These are phyloP conservation scores for Tylopilus plumbeoviolaceoides DNA, from an alignment of 768 basidiomycete species.

Conservation along the genomic window DNA sequence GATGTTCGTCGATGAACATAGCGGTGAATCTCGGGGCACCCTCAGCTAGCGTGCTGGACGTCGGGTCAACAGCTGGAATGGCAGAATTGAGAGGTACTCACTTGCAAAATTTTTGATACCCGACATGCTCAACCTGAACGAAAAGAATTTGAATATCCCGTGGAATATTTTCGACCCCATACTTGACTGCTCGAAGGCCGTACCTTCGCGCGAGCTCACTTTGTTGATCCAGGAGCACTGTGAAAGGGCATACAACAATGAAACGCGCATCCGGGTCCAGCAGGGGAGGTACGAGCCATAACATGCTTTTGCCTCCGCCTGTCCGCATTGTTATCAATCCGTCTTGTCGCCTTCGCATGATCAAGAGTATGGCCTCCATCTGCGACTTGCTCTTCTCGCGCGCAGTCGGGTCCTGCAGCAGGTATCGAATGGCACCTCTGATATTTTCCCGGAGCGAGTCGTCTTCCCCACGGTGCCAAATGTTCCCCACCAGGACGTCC, in stretches of 20 bases:
- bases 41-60: background rate
- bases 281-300: background rate
- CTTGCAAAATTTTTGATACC: background rate
- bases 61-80: background rate
- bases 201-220: background rate
- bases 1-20: background rate
- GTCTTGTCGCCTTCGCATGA: background rate
- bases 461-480: background rate
- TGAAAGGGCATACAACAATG: slow-evolving; percentile 4
- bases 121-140: background rate
- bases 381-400: background rate
- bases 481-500: background rate
- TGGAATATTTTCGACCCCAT: background rate
- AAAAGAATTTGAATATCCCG: background rate
- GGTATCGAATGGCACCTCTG: background rate
- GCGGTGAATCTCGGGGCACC: background rate
- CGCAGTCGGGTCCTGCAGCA: background rate
- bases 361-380: slow-evolving; percentile 1
- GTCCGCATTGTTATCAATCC: slow-evolving; percentile 7
- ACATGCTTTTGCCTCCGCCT: slow-evolving; percentile 3
- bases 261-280: background rate
- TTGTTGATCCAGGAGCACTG: background rate
- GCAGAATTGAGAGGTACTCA: background rate
- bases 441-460: background rate
- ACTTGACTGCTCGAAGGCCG: background rate